Evolutionary conservation across 1,284 basidiomycete species (phyloP).

Genomic region (Pyrrhoderma lamaoense): DNA sequence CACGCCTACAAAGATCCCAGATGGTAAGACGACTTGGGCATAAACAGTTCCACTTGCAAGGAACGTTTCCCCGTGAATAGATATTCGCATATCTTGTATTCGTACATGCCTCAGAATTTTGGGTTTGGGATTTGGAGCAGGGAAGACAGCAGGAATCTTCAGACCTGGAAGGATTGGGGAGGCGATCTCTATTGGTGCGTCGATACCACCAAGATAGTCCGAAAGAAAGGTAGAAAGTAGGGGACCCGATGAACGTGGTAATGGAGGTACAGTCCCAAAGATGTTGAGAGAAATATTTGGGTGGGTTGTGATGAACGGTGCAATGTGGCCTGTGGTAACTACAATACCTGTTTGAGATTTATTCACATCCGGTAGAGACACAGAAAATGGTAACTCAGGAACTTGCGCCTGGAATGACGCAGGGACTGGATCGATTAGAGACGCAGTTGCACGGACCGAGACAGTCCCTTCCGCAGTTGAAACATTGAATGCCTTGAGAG

Average conservation of each 20-base stretch:
- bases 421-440: conserved; percentile 26
- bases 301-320: conserved; percentile 51
- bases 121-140: conserved; percentile 53
- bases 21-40: conserved; percentile 57
- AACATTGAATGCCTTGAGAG: conserved; percentile 50
- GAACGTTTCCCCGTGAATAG: conserved; percentile 37
- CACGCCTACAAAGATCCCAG: conserved; percentile 54
- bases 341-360: conserved; percentile 25
- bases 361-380: conserved; percentile 35
- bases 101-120: conserved; percentile 60
- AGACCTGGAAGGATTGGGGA: conserved; percentile 45
- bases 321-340: conserved; percentile 46
- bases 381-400: conserved; percentile 52
- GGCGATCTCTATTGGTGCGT: conserved; percentile 44
- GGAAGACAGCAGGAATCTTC: conserved; percentile 47
- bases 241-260: conserved; percentile 27
- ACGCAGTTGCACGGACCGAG: conserved; percentile 46
- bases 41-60: conserved; percentile 60
- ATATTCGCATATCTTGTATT: conserved; percentile 66
- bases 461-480: conserved; percentile 48
- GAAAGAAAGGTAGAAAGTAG: conserved; percentile 45
- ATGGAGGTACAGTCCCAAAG: conserved; percentile 51
- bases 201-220: conserved; percentile 50
- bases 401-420: conserved; percentile 31
- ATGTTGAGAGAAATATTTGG: conserved; percentile 60